A percentile compares a stretch with the other conserved stretches of the same genome.
These are phyloP conservation scores for Camelina sativa DNA, from an alignment of 345 rosid genomes.

Conservation along the genomic window DNA sequence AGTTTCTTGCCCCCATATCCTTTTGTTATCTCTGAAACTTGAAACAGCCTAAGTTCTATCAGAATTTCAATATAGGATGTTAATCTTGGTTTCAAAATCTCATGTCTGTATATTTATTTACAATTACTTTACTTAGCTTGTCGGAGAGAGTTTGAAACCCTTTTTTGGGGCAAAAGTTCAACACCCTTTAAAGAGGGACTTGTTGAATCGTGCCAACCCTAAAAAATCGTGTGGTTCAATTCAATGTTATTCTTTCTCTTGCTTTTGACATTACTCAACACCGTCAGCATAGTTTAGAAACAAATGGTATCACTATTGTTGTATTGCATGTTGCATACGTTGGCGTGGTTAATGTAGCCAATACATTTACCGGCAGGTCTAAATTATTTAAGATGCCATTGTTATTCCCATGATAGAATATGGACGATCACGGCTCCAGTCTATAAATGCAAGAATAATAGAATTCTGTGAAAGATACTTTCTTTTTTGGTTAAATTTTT, in stretches of 20 bases:
- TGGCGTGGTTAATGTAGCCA: constrained; percentile 24
- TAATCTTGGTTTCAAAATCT: constrained; percentile 9
- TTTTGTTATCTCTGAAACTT: constrained; percentile 10
- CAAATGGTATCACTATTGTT: background rate
- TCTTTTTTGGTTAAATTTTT: constrained; percentile 1
- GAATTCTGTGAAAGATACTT: background rate
- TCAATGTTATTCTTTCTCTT: background rate
- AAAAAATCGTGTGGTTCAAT: constrained; percentile 12
- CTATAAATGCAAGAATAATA: constrained; percentile 4
- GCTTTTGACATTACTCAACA: constrained; percentile 7
- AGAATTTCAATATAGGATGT: background rate
- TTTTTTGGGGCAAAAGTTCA: background rate
- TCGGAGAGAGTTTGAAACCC: background rate
- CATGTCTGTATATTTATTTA: background rate
- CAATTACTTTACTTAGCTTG: constrained; percentile 10
- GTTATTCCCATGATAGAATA: constrained; percentile 12
- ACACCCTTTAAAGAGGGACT: background rate
- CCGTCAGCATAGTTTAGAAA: constrained; percentile 12
- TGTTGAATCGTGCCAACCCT: constrained; percentile 16
- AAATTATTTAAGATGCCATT: constrained; percentile 18
- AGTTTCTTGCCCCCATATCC: constrained; percentile 17
- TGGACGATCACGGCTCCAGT: constrained; percentile 17
- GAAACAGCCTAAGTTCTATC: constrained; percentile 20
- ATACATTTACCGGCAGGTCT: constrained; percentile 2
- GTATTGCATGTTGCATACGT: constrained; percentile 7